Evolutionary conservation across 23 red algal species (phyloP), one percentile per base, ranked within the genome.

Genomic region (Cyanidioschyzon merolae): DNA sequence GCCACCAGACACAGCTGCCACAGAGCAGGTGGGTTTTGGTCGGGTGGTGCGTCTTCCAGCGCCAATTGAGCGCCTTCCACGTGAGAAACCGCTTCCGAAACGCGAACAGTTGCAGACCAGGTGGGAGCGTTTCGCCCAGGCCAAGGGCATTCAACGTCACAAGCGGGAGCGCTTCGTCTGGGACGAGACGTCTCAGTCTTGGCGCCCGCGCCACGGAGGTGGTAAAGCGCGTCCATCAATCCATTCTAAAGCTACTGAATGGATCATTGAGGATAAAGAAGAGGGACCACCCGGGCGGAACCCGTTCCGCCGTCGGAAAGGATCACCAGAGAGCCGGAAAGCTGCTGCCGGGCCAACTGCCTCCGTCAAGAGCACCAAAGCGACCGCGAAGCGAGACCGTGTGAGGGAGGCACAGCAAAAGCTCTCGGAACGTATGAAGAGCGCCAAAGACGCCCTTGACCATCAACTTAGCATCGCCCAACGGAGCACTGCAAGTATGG

Each of bases 111-210:
- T 58, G 27, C 80, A 86, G 34, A 90, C 92, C 16, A 90, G 88
- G 75, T 96, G 92, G 92, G 87, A 96, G 51, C 37, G 77, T 30
- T 96, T 90, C 79, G 87, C 92, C 37, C 81, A 76, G 32, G 84
- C 79, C 37, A 90, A 90, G 59, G 92, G 92, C 27, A 96, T 96
- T 50, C 58, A 41, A 76, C 85, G 77, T 58, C n/a, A 63, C 1
- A 95, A 95, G 41, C 82, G 92, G 34, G 92, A 96, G 35, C 84
- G 89, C 41, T 38, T 96, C 51, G 84, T 90, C 27, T 86, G 85
- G 34, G 92, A 96, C 34, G 92, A 90, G 79, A 75, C 58, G 31
- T 76, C 54, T 15, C 38, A 39, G 38, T 79, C 84, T 24, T 96
- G 82, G 68, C 74, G 83, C 27, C 84, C 84, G 18, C 88, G 88